Percentiles rank a stretch among this genome's conserved stretches.
Conservation (phyloP, 805 yeast genomes). For the Monosporozyma solicola region DNA sequence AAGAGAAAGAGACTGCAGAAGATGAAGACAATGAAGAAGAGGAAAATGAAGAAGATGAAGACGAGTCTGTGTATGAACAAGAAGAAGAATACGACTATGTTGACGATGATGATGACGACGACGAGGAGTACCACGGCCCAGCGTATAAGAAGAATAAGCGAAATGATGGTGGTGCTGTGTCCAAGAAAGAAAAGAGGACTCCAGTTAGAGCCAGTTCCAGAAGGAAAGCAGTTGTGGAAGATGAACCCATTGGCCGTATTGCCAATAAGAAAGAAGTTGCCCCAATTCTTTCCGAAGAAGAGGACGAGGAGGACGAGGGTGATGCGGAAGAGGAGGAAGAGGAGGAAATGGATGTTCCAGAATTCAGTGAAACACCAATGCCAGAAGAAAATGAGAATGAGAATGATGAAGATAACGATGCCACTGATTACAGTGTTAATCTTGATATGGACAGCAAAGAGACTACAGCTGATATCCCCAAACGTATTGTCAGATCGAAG, state of each 20-base stretch:
- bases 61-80: constrained; percentile 1
- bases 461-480: constrained; percentile 10
- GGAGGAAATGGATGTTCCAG: constrained; percentile 15
- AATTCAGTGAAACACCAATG: constrained; percentile 5
- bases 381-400: constrained; percentile 12
- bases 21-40: background rate
- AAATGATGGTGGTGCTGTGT: constrained; percentile 9
- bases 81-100: constrained; percentile 3
- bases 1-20: too few species aligned
- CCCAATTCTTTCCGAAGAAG: constrained; percentile 2
- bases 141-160: constrained; percentile 5
- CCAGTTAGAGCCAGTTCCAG: background rate
- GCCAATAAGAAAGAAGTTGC: constrained; percentile 1
- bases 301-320: constrained; percentile 4
- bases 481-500: constrained; percentile 14
- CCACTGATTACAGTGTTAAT: background rate
- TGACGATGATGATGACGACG: constrained; percentile 13
- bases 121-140: constrained; percentile 21
- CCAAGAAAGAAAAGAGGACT: constrained; percentile 2
- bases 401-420: constrained; percentile 13
- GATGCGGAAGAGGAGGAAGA: constrained; percentile 8
- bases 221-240: background rate
- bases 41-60: background rate
- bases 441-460: background rate
- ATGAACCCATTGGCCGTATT: background rate